Evolutionary conservation across 305 asterid species (phyloP), one percentile per base, ranked within the genome.

Genomic region (Plantago coronopus): DNA sequence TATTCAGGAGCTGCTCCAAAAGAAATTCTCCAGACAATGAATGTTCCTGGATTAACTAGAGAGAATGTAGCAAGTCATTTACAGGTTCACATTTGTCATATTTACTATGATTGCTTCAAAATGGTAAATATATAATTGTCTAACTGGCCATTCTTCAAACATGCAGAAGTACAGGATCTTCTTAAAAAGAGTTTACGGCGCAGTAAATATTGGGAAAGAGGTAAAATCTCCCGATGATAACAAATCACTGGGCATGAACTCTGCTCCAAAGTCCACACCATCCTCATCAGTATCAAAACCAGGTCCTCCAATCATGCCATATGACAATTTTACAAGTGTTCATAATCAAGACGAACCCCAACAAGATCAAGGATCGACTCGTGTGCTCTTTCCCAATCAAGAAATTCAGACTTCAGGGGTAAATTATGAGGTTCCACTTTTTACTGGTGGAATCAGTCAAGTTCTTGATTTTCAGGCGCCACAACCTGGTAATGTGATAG

Each of bases 31-130:
- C 77, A 79, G 56, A 56, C 70, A 2, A 86, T 86, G 91, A 49
- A 71, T 59, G 82, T 81, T 46, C 88, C 88, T 0, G 81, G 81
- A 38, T 38, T 85, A 47, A 85, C 90, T 15, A 81, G 88, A 70
- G 80, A 72, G 72, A 75, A 83, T 65, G 82, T 86, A n/a, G 91
- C 95, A 9, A 86, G 95, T 56, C 95, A 86, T 67, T 66, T 83
- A 43, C 91, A 85, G 95, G 94, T 85, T 44, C 18, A 2, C 42
- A 38, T 64, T 65, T 48, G 11, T 40, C 10, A 4, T 50, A 7
- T 13, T n/a, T n/a, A n/a, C n/a, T n/a, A n/a, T n/a, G n/a, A n/a
- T n/a, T n/a, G n/a, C n/a, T n/a, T n/a, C n/a, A n/a, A n/a, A n/a
- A n/a, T n/a, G n/a, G n/a, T n/a, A n/a, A n/a, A n/a, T 34, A 3